Conservation (phyloP, 2,329 filamentous ascomycete species). For the Fusarium floridanum region DNA sequence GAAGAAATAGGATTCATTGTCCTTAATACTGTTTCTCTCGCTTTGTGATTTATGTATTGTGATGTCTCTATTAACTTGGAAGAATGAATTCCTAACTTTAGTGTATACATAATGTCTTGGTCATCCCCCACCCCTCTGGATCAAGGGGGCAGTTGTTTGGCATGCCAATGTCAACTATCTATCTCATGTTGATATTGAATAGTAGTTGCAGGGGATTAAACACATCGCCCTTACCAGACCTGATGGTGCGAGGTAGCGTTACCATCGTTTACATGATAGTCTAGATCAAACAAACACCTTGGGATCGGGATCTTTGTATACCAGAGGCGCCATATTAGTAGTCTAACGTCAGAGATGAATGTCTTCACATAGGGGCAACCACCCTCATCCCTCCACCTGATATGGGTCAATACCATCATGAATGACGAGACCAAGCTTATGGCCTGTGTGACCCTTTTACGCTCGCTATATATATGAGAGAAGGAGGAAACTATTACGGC, state of each 20-base stretch:
- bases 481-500: neutral
- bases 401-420: neutral
- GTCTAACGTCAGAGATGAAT: neutral
- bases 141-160: neutral
- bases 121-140: neutral
- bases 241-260: neutral
- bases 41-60: neutral
- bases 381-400: neutral
- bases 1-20: slow-evolving; percentile 35
- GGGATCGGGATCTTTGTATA: neutral
- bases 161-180: neutral
- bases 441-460: neutral
- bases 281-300: neutral
- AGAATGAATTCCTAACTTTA: neutral
- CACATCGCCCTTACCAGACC: neutral
- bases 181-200: neutral
- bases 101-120: neutral
- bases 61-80: neutral
- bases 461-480: neutral
- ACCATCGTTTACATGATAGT: neutral
- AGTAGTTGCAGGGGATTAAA: neutral
- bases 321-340: neutral
- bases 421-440: neutral
- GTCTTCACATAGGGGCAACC: neutral
- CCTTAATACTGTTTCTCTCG: slow-evolving; percentile 3